phyloP scores from a whole-genome alignment of 2,329 filamentous ascomycete species.

The Hypomyces perniciosus region DNA sequence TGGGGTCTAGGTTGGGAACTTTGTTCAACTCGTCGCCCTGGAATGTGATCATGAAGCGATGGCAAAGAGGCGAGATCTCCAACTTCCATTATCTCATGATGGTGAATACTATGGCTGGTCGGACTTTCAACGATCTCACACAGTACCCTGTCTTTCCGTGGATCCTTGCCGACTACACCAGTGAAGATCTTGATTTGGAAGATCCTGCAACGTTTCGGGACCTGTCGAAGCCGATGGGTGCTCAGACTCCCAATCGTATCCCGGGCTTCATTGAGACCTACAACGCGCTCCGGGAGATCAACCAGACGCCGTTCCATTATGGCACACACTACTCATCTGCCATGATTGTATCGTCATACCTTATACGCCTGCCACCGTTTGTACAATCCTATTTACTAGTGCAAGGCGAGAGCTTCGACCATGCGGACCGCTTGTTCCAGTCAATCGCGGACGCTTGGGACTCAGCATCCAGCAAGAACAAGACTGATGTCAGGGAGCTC shows the following conservation, averaged over 20 bases:
- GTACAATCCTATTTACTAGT: constrained; percentile 91
- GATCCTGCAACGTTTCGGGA: constrained; percentile 85
- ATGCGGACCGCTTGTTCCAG: constrained; percentile 91
- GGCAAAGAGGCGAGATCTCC: constrained; percentile 91
- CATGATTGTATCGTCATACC: constrained; percentile 96
- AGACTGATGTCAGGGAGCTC: constrained; percentile 89
- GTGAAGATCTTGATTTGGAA: constrained; percentile 80
- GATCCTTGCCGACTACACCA: constrained; percentile 93
- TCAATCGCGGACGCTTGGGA: constrained; percentile 88
- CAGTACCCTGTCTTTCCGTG: constrained; percentile 98
- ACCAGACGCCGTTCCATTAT: constrained; percentile 90
- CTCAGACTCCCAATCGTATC: constrained; percentile 71
- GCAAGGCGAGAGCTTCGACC: constrained; percentile 94
- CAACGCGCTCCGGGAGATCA: constrained; percentile 83
- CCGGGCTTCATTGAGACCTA: constrained; percentile 79
- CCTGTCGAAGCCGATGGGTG: constrained; percentile 92
- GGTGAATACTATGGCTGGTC: constrained; percentile 92
- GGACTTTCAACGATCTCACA: constrained; percentile 96
- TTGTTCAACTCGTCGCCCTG: constrained; percentile 81
- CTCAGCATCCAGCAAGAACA: constrained; percentile 82
- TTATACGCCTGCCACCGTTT: constrained; percentile 92
- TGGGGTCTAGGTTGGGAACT: constrained; percentile 85
- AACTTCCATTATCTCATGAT: constrained; percentile 99
- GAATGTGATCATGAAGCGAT: constrained; percentile 80
- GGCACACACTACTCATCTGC: constrained; percentile 98